Evolutionary conservation across 257 asterid species (phyloP), one percentile per base, ranked within the genome.

Genomic region (Mentha longifolia): DNA sequence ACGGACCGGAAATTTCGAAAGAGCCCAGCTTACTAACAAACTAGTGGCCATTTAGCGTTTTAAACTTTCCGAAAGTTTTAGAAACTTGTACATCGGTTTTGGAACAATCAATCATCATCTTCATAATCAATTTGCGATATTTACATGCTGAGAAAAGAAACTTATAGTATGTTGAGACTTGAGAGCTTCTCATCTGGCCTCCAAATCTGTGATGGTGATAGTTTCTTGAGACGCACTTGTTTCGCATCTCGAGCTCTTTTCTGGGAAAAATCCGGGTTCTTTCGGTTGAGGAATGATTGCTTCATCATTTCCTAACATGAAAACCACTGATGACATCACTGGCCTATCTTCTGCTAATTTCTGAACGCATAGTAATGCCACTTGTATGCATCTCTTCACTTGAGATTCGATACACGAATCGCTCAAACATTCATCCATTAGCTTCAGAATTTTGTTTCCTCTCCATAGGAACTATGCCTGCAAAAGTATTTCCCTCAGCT

Each of bases 381-480:
- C 80, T 1, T 84, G 86, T 4, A 79, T 43, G 42, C 86, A 84
- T 77, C 83, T 81, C 61, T 63, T 51, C 7, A 81, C 83, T 77
- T 84, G 75, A 31, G 81, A 71, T 59, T 76, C 79, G 22, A 61
- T 43, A 0, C 28, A 74, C 1, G 81, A 49, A 61, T 65, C 65
- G 3, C 12, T 52, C 20, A 84, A 22, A 54, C 73, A 47, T 19
- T 31, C 73, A 56, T 84, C 87, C 61, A 76, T 61, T 43, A 84
- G 20, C 54, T 84, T 85, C 39, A 72, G 0, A 13, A 64, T 59
- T 55, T 31, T 64, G 49, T 80, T 74, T 43, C 74, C 77, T 2
- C 72, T 71, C 89, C 89, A 84, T 3, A 79, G 58, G 20, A 77
- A 37, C 85, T 86, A 84, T 56, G 80, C 85, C 89, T 84, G 71